Conservation (phyloP, 1,284 basidiomycete species). For the Mixia osmundae region DNA sequence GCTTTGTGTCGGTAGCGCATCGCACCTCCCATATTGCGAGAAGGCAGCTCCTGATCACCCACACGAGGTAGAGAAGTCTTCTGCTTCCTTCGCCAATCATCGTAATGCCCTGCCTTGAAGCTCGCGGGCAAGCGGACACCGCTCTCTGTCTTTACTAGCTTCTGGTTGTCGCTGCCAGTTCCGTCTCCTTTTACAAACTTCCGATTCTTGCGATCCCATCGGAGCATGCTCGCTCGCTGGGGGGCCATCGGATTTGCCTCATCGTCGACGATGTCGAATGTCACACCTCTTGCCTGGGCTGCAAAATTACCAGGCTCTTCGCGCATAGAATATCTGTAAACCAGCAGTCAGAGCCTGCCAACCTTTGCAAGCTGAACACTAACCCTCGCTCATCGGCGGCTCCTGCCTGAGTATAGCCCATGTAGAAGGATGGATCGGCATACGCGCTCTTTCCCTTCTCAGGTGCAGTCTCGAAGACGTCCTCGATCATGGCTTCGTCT, state of each 20-base stretch:
- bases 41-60: constrained; percentile 42
- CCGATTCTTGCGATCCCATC: constrained; percentile 94
- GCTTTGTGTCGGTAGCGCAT: constrained; percentile 15
- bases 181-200: constrained; percentile 73
- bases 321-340: constrained; percentile 48
- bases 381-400: constrained; percentile 72
- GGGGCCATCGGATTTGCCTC: constrained; percentile 34
- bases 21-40: constrained; percentile 5
- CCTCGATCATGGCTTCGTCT: constrained; percentile 31
- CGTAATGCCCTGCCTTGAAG: constrained; percentile 78
- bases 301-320: constrained; percentile 56
- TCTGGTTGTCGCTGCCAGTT: constrained; percentile 73
- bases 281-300: constrained; percentile 52
- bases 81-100: constrained; percentile 75
- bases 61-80: constrained; percentile 46
- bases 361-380: constrained; percentile 14
- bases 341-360: not conserved
- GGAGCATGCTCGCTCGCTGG: constrained; percentile 41
- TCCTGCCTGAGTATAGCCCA: constrained; percentile 71
- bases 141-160: constrained; percentile 79
- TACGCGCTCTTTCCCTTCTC: constrained; percentile 32
- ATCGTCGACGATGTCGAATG: constrained; percentile 65
- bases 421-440: constrained; percentile 68
- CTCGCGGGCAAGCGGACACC: constrained; percentile 78
- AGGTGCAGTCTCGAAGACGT: constrained; percentile 37